Base-by-base conservation (phyloP, 2,329 filamentous ascomycete genomes). In the Tympanopsis confertula region DNA sequence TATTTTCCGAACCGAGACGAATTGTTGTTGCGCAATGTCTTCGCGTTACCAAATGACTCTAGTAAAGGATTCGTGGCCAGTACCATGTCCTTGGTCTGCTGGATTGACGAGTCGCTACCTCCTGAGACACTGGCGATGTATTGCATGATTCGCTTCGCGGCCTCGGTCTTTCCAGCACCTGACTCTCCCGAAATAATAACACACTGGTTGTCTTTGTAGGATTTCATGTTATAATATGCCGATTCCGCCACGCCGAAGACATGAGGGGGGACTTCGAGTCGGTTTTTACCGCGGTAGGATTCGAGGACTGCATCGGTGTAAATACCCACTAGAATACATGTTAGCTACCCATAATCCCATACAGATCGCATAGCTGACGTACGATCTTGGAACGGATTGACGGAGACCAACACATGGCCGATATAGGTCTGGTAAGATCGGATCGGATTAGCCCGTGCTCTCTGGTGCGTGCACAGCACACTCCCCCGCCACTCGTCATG, bases 181-280 rank as follows among this genome's bases (percentile, higher is more conserved):
- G 91, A 96, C 64, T 98, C 91, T 56, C 91, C 91, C 4, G 91
- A 96, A 50, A 98, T 98, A 61, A 98, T 98, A 48, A 98, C 89
- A 65, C 91, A 96, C 61, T 98, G 91, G 65, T 96, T 96, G 50
- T 96, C 91, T 54, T 86, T 86, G 70, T 98, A 98, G 35, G 88
- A 89, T 61, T 96, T 96, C 91, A 98, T 96, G 68, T 98, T 96
- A 68, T 96, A 96, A 68, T 98, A 98, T 39, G 88, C 63, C 5
- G 89, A 83, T 63, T 98, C 91, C 55, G 91, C 91, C 53, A 98
- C 91, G 43, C 87, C 89, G 58, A 95, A 98, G 49, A 98, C 91
- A 61, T 98, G 91, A 5, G 91, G 91, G 19, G 87, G 84, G 66
- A 86, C 78, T 66, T 98, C 91, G 47, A 98, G 74, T 47, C 91